These are phyloP conservation scores for Colletotrichum graminicola DNA, from an alignment of 2,329 filamentous ascomycete species.

Conservation along the genomic window DNA sequence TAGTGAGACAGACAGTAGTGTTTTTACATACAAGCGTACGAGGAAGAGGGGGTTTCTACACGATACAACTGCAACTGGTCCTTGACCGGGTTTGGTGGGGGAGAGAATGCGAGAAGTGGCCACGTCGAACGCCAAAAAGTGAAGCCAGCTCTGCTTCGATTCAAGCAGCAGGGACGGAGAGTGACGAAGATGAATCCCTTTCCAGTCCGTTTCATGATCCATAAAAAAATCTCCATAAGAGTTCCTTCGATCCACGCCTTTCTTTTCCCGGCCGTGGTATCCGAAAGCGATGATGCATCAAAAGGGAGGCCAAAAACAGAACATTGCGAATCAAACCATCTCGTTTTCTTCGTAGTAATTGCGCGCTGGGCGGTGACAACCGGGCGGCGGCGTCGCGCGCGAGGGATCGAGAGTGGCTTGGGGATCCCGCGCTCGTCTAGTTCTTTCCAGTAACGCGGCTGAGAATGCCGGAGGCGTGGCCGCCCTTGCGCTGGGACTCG, in stretches of 20 bases:
- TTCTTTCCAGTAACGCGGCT: constrained; percentile 51
- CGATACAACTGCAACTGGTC: constrained; percentile 22
- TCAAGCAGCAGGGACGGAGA: constrained; percentile 11
- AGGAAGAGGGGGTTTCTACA: constrained; percentile 36
- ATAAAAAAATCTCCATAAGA: constrained; percentile 37
- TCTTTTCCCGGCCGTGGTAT: constrained; percentile 22
- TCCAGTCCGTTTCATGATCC: constrained; percentile 40
- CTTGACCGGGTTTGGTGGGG: constrained; percentile 4
- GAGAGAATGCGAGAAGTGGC: constrained; percentile 1
- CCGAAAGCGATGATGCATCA: constrained; percentile 5
- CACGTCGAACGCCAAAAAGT: constrained; percentile 29
- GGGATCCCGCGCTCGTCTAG: constrained; percentile 42
- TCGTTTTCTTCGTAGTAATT: constrained; percentile 11
- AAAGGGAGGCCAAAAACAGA: not conserved
- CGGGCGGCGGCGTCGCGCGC: constrained; percentile 4
- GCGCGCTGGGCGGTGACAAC: not conserved
- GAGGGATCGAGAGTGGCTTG: not conserved
- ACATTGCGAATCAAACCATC: constrained; percentile 7
- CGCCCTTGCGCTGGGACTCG: constrained; percentile 53
- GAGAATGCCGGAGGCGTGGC: constrained; percentile 55
- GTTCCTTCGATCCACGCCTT: constrained; percentile 35
- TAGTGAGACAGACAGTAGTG: constrained; percentile 42
- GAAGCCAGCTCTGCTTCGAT: constrained; percentile 24
- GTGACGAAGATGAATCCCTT: constrained; percentile 10
- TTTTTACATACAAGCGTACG: constrained; percentile 41